Evolutionary conservation across 2,329 filamentous ascomycete genomes (phyloP), one percentile per base, ranked within the genome.

Genomic region (Exserohilum turcica): DNA sequence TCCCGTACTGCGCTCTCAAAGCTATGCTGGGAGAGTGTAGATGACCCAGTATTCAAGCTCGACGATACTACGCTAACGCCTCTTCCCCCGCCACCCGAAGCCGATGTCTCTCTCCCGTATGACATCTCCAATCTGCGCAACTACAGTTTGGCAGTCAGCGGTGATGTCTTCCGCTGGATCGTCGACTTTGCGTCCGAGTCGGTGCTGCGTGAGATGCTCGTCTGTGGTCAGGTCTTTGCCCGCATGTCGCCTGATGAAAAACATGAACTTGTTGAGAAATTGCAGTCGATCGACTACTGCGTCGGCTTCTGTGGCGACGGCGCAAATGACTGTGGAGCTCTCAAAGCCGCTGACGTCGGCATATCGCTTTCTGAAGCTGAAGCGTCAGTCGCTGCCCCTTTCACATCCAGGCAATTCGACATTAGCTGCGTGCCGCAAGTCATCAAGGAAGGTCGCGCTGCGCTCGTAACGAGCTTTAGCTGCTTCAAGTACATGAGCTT

Each of bases 401-500:
- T 99, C 66, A 99, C 94, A 0, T 96, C 91, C 50, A 86, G 92
- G 31, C 82, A 97, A 15, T 99, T 99, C 71, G 94, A 99, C 72
- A 97, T 99, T 66, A 90, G 90, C 10, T 99, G 94, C 73, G 93
- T 99, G 4, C 89, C 93, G 6, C 88, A 93, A 67, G 88, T 99
- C 59, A 97, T 99, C 59, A 75, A 92, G 61, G 94, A 99, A 79
- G 94, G 94, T 16, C 87, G 95, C 58, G 93, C 93, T 16, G 91
- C 95, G 29, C 82, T 99, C 29, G 92, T 97, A n/a, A 99, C 94
- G 10, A 96, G 92, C 75, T 99, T 99, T 79, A 95, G 91, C 78
- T 99, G 94, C 79, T 99, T 99, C 83, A 99, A 97, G 79, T 99
- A 96, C 77, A 99, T 99, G 95, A 95, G 90, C 66, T 78, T 99